These are phyloP conservation scores for Paramecium octaurelia DNA, from an alignment of 73 alveolate species.

Conservation along the genomic window DNA sequence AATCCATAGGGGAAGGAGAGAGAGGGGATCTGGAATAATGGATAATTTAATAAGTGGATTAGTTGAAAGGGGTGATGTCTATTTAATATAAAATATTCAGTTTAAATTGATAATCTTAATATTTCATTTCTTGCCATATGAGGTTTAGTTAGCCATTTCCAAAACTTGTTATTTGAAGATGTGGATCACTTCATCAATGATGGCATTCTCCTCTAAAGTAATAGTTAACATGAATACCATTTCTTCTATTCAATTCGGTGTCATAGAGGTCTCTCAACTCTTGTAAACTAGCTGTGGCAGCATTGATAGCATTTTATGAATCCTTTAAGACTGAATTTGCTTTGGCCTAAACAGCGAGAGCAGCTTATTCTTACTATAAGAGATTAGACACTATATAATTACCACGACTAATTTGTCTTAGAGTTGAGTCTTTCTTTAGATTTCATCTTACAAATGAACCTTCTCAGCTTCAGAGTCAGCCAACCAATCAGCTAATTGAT, in stretches of 20 bases:
- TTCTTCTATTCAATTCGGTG: constrained; percentile 42
- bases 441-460: constrained; percentile 37
- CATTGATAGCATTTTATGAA: constrained; percentile 46
- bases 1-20: constrained; percentile 55
- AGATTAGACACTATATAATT: neutral
- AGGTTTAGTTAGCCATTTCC: constrained; percentile 37
- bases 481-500: constrained; percentile 50
- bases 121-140: constrained; percentile 29
- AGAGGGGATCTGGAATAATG: constrained; percentile 60
- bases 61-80: neutral
- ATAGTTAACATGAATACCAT: neutral
- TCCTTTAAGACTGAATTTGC: constrained; percentile 15
- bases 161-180: constrained; percentile 26
- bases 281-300: neutral
- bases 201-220: constrained; percentile 29
- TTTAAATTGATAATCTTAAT: neutral
- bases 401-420: constrained; percentile 47
- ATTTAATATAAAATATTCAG: neutral
- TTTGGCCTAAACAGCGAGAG: constrained; percentile 41
- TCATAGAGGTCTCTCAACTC: constrained; percentile 20
- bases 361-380: constrained; percentile 43
- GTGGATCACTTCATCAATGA: constrained; percentile 48
- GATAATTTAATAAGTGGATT: constrained; percentile 46
- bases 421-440: constrained; percentile 7
- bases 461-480: constrained; percentile 48